phyloP scores from a whole-genome alignment of 768 basidiomycete species.

The Lactarius sanguifluus region DNA sequence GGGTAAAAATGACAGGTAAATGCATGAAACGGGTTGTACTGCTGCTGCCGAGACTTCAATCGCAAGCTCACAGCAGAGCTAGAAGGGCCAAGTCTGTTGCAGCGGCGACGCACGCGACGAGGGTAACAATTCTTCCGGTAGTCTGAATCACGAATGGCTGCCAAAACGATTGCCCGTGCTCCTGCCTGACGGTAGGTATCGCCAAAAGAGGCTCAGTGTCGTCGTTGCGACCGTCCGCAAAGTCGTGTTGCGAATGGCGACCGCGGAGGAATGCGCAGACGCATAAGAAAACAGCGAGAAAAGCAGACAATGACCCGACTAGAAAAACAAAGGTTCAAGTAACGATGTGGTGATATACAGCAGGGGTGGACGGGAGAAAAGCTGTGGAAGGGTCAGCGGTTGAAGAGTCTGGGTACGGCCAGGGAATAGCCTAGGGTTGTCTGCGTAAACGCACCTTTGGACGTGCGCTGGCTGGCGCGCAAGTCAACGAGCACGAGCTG shows the following conservation, averaged over 20 bases:
- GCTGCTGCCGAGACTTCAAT: too few species aligned
- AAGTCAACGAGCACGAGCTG: slow-evolving; percentile 51
- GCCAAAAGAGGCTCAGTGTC: slow-evolving; percentile 35
- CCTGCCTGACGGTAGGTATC: slow-evolving; percentile 58
- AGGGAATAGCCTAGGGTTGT: slow-evolving; percentile 72
- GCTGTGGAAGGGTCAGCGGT: slow-evolving; percentile 73
- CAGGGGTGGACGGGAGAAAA: background rate
- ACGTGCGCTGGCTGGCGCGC: slow-evolving; percentile 77
- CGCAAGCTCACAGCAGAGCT: slow-evolving; percentile 33
- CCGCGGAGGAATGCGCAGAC: slow-evolving; percentile 58
- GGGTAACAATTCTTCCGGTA: slow-evolving; percentile 69
- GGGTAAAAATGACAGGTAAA: background rate
- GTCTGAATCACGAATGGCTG: slow-evolving; percentile 79
- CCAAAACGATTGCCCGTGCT: slow-evolving; percentile 63
- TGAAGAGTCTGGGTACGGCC: slow-evolving; percentile 74
- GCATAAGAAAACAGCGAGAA: slow-evolving; percentile 58
- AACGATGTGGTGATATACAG: background rate
- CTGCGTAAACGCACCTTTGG: slow-evolving; percentile 78
- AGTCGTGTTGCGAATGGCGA: slow-evolving; percentile 69
- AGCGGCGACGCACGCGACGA: slow-evolving; percentile 59
- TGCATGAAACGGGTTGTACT: too few species aligned
- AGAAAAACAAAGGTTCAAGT: slow-evolving; percentile 3
- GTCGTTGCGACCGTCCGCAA: slow-evolving; percentile 52
- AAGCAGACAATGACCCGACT: slow-evolving; percentile 66
- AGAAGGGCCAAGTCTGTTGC: slow-evolving; percentile 65